A percentile compares a stretch with the other conserved stretches of the same genome.
These are phyloP conservation scores for Rhipidocladum racemiflorum DNA, from an alignment of 176 grass and related monocot genomes.

Conservation along the genomic window DNA sequence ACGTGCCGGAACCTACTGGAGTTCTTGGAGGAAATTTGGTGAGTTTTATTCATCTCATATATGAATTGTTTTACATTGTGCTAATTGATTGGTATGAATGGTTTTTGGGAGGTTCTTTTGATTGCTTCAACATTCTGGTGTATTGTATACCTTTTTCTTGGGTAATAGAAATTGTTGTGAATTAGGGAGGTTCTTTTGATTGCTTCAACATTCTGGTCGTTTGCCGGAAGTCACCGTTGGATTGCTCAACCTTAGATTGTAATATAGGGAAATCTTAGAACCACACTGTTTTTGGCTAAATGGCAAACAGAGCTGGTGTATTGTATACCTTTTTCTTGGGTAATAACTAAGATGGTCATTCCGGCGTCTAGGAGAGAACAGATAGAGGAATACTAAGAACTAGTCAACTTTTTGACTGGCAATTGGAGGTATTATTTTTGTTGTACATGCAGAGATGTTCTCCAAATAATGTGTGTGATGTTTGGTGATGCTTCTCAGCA, in stretches of 20 bases:
- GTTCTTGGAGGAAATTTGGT: too few relatives aligned
- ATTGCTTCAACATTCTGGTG: too few relatives aligned
- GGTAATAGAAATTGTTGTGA: constrained; percentile 48
- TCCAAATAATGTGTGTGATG: background rate
- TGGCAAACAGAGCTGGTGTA: constrained; percentile 17
- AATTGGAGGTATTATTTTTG: background rate
- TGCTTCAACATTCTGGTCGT: constrained; percentile 23
- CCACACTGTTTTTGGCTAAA: constrained; percentile 33
- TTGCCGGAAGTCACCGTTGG: constrained; percentile 14
- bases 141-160: too few relatives aligned
- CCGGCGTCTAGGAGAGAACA: constrained; percentile 22
- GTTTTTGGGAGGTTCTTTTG: too few relatives aligned
- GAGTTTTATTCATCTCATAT: too few relatives aligned
- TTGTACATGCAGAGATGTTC: background rate
- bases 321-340: constrained; percentile 33
- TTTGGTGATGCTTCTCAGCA: background rate
- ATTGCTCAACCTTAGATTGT: constrained; percentile 44
- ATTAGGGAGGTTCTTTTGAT: constrained; percentile 49
- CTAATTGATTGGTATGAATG: too few relatives aligned
- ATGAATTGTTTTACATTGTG: too few relatives aligned
- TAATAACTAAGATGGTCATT: constrained; percentile 40
- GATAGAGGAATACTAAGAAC: background rate
- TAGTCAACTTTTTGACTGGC: background rate
- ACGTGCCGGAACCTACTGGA: too few relatives aligned
- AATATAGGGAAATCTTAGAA: constrained; percentile 46